Evolutionary conservation across 257 asterid genomes (phyloP), one percentile per base, ranked within the genome.

Genomic region (Ligustrum vulgare): DNA sequence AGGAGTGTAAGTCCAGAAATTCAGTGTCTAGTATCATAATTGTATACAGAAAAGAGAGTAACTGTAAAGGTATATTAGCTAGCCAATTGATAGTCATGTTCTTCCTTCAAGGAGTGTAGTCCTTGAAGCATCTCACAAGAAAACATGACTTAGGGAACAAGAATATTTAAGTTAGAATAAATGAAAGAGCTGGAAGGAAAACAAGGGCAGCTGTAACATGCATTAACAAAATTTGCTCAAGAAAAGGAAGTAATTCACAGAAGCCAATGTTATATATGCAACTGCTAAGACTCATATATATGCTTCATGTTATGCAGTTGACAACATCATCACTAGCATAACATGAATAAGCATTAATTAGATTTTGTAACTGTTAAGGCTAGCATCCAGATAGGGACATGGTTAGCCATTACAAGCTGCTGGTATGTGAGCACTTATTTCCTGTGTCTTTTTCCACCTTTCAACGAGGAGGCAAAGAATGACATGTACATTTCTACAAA

Each of bases 381-480:
- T 67, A 34, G 45, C 51, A 58, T 70, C 72, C 47, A 35, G 49
- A 62, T 49, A 70, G 71, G 22, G 31, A 67, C 23, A 77, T 54
- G 64, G 34, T 64, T 75, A 54, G 65, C 34, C 73, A 71, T 70
- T 65, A 70, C 35, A 74, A 71, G 69, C 47, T 65, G 28, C 23
- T 41, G 54, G 47, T 63, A 70, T 31, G 51, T 64, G 77, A 36
- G 63, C 58, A 16, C 49, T 67, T 75, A 28, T 73, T 45, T 64
- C 58, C 33, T 28, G 66, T 64, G 36, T 67, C 54, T 73, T 71
- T 45, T 75, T 62, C 68, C 70, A 11, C 71, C 64, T 74, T 36
- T 51, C 54, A 39, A 60, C 15, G 23, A 71, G 72, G 15, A 71
- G 33, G 72, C n/a, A 20, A 62, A 60, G 72, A 69, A 69, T 74